These are phyloP conservation scores for Sicyos edulis DNA, from an alignment of 306 rosid genomes.

Conservation along the genomic window DNA sequence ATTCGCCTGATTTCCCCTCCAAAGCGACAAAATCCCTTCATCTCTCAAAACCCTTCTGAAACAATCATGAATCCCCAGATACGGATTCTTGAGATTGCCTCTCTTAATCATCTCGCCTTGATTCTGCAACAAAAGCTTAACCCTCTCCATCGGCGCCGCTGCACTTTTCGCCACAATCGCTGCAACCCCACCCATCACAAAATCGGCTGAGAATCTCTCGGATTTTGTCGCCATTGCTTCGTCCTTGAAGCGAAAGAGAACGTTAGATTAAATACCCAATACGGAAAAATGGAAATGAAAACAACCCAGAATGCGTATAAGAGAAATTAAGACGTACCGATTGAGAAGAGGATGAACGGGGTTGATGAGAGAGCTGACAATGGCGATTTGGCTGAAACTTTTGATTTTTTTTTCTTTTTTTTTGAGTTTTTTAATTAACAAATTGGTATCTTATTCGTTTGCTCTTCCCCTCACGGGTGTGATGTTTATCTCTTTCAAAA, in stretches of 20 bases:
- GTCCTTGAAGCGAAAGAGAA: background rate
- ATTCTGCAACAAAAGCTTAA: slow-evolving; percentile 86
- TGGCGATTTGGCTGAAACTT: too few relatives aligned
- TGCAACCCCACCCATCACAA: slow-evolving; percentile 74
- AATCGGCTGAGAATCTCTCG: slow-evolving; percentile 69
- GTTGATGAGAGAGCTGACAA: background rate
- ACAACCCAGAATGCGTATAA: background rate
- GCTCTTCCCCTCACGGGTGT: background rate
- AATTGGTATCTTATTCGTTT: background rate
- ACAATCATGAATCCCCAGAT: slow-evolving; percentile 56
- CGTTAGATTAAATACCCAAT: background rate
- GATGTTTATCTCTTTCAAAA: background rate
- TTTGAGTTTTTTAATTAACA: background rate
- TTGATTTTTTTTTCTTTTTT: too few relatives aligned
- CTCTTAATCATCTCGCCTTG: slow-evolving; percentile 91
- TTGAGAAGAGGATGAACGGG: background rate
- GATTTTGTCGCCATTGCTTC: slow-evolving; percentile 32
- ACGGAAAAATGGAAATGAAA: background rate
- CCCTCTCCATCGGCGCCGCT: slow-evolving; percentile 92
- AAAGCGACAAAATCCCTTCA: slow-evolving; percentile 78
- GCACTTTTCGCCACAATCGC: slow-evolving; percentile 62
- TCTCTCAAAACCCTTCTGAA: slow-evolving; percentile 60
- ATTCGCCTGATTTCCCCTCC: slow-evolving; percentile 93
- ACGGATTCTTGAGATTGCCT: slow-evolving; percentile 72
- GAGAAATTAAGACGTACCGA: background rate